phyloP scores from a whole-genome alignment of 768 basidiomycete species.

The Boletus sp. region DNA sequence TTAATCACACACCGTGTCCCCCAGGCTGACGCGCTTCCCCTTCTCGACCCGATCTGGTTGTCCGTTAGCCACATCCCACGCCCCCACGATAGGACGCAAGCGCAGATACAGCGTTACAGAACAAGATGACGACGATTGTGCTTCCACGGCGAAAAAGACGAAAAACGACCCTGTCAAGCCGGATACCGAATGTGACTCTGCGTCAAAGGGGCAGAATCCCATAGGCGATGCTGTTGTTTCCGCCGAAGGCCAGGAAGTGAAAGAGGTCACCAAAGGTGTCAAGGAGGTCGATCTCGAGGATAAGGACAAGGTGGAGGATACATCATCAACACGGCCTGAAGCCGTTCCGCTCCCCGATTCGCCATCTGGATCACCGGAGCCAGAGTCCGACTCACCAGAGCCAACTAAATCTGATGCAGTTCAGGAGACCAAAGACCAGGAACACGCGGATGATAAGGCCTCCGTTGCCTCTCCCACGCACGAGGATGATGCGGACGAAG shows the following conservation, averaged over 20 bases:
- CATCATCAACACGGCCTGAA: slow-evolving; percentile 25
- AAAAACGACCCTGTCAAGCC: slow-evolving; percentile 23
- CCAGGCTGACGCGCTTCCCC: slow-evolving; percentile 10
- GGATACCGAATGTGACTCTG: slow-evolving; percentile 26
- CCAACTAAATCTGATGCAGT: not conserved
- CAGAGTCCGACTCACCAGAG: slow-evolving; percentile 10
- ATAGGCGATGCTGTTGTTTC: slow-evolving; percentile 10
- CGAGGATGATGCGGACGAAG: slow-evolving; percentile 4
- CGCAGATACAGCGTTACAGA: slow-evolving; percentile 54
- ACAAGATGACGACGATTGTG: slow-evolving; percentile 36
- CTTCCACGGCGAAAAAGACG: slow-evolving; percentile 35
- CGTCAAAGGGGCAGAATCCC: slow-evolving; percentile 13
- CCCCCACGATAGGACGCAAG: slow-evolving; percentile 65
- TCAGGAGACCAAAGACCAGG: slow-evolving; percentile 14
- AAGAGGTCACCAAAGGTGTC: slow-evolving; percentile 69
- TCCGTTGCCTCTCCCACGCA: slow-evolving; percentile 25
- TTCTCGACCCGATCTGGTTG: slow-evolving; percentile 5
- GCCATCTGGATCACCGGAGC: slow-evolving; percentile 25
- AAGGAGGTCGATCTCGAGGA: slow-evolving; percentile 63
- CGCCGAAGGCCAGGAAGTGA: slow-evolving; percentile 48
- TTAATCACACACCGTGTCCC: not conserved
- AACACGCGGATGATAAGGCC: slow-evolving; percentile 10
- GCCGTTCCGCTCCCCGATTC: slow-evolving; percentile 39
- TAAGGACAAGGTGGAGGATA: slow-evolving; percentile 11
- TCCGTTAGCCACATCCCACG: slow-evolving; percentile 64